These are phyloP conservation scores for Dentipellis sp. DNA, from an alignment of 768 basidiomycete species.

Conservation along the genomic window DNA sequence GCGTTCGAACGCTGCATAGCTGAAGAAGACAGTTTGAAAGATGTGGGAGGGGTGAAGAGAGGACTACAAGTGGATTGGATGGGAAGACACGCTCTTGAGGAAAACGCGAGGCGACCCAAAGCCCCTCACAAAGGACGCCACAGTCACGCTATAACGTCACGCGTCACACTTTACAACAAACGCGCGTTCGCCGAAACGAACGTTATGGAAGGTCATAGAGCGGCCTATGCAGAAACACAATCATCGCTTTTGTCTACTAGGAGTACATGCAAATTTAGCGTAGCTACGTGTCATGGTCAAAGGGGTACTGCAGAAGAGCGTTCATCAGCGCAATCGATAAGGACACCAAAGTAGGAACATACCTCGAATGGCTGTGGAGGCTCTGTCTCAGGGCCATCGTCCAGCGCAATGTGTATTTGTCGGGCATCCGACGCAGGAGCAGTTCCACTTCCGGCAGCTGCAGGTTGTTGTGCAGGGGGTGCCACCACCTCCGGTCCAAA, in stretches of 20 bases:
- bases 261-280: background rate
- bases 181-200: background rate
- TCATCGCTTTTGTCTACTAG: background rate
- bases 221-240: too few species aligned
- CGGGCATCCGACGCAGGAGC: conserved; percentile 19
- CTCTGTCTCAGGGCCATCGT: conserved; percentile 61
- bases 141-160: background rate
- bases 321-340: conserved; percentile 16
- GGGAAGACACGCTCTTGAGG: conserved; percentile 3
- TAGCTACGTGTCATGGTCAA: conserved; percentile 54
- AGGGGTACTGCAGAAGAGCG: conserved; percentile 49
- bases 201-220: background rate
- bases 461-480: conserved; percentile 15
- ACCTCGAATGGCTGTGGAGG: conserved; percentile 83
- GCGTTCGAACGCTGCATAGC: conserved; percentile 10
- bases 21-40: background rate
- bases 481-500: conserved; percentile 25
- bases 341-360: conserved; percentile 19
- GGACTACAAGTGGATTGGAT: background rate
- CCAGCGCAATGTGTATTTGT: conserved; percentile 49
- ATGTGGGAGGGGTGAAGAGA: conserved; percentile 2
- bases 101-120: conserved; percentile 5
- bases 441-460: conserved; percentile 23
- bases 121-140: conserved; percentile 5
- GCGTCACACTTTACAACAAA: conserved; percentile 5